Base-by-base conservation (phyloP, 2,329 filamentous ascomycete species). In the Talaromyces sp. region DNA sequence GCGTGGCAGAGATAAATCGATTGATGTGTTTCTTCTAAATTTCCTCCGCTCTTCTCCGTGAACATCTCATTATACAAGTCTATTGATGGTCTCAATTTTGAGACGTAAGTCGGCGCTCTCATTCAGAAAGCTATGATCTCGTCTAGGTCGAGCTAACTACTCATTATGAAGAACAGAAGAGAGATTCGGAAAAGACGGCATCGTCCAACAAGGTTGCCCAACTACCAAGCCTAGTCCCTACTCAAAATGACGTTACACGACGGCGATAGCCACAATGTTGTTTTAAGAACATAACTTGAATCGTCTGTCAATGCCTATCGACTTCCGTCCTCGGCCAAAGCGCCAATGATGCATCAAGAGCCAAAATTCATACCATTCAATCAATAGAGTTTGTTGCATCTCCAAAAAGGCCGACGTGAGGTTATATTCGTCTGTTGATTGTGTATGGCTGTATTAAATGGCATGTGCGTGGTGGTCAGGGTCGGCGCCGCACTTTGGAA, bases 351-450 rank as follows among this genome's bases (percentile, higher is more conserved):
- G n/a, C n/a, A 39, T n/a, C 10, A 37, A 14, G 33, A 35, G 22
- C 6, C 2, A 56, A 56, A 56, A 14, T 56, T 3, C 52, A 39
- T 56, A 56, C 33, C 50, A 22, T 10, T 16, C 22, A 14, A 24
- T 66, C 54, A 76, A 66, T 75, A 75, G 10, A 76, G 60, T 63
- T 63, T 71, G 39, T 71, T 71, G 45, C 67, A 66, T 43, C 68
- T 65, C 71, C 71, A 72, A 64, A 72, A 72, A 7, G 50, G 62
- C 31, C 65, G 50, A 33, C 66, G 58, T 10, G 39, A 35, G 9
- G 37, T 31, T 45, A 22, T 27, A 33, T 57, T 39, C 39, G 13
- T 22, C 6, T 31, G 52, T 49, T 60, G 39, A 39, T 43, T 24
- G 41, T 41, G 31, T 31, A 16, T 37, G 35, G 27, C n/a, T 45